phyloP scores from a whole-genome alignment of 805 yeast genomes.

The Wickerhamomyces rabaulensis region DNA sequence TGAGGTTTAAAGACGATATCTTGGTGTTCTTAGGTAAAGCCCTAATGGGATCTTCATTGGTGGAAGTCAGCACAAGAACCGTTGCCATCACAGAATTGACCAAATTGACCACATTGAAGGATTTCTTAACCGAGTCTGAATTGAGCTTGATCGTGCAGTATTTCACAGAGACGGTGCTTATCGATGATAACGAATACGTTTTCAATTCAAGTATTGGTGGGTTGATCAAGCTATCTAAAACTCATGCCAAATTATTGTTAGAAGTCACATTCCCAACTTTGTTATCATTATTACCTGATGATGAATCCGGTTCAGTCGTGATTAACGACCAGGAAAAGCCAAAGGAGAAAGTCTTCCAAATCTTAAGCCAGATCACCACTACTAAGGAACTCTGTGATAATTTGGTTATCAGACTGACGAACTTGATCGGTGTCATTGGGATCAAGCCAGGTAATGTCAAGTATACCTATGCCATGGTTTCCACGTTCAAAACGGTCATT shows the following conservation, averaged over 20 bases:
- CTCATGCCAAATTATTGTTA: slow-evolving; percentile 35
- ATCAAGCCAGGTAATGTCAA: slow-evolving; percentile 1
- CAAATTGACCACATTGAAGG: slow-evolving; percentile 44
- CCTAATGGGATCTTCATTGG: slow-evolving; percentile 57
- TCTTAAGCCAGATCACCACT: slow-evolving; percentile 24
- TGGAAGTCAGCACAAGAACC: slow-evolving; percentile 66
- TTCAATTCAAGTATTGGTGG: slow-evolving; percentile 51
- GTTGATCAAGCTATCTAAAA: slow-evolving; percentile 40
- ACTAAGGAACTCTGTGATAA: slow-evolving; percentile 31
- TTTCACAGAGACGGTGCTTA: slow-evolving; percentile 56
- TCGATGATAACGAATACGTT: slow-evolving; percentile 45
- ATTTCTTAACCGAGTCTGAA: slow-evolving; percentile 50
- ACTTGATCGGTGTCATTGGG: slow-evolving; percentile 24
- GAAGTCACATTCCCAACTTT: slow-evolving; percentile 49
- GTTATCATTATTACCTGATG: slow-evolving; percentile 46
- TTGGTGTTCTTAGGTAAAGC: slow-evolving; percentile 64
- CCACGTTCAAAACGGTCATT: slow-evolving; percentile 15
- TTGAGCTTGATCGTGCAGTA: slow-evolving; percentile 57
- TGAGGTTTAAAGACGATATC: slow-evolving; percentile 56
- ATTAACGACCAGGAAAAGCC: slow-evolving; percentile 22
- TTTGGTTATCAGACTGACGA: slow-evolving; percentile 32
- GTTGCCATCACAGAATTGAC: slow-evolving; percentile 62
- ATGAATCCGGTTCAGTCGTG: slow-evolving; percentile 25
- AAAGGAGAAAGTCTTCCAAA: slow-evolving; percentile 22
- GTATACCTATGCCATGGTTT: slow-evolving; percentile 16